Conservation (phyloP, 1,284 basidiomycete species). For the Irpex sp. region DNA sequence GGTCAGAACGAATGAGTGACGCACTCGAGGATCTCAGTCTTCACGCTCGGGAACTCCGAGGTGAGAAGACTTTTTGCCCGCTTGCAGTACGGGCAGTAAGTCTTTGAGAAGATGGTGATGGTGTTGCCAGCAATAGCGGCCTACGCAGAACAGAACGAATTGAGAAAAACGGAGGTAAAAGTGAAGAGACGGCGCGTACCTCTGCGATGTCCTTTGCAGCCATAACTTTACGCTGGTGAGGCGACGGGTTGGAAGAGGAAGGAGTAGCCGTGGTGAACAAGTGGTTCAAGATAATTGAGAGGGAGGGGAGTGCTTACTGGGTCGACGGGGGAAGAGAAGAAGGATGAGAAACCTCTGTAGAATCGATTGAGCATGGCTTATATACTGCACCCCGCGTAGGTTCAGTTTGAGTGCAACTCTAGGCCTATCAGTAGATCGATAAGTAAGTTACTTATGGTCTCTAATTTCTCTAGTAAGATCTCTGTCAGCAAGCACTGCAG, state of each 20-base stretch:
- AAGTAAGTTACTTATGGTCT: too few species aligned
- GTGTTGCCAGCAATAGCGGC: slow-evolving; percentile 51
- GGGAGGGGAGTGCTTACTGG: slow-evolving; percentile 23
- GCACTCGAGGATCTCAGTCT: slow-evolving; percentile 57
- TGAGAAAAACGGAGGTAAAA: background rate
- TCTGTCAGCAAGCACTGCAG: too few species aligned
- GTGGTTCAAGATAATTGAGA: slow-evolving; percentile 1
- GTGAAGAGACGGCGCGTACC: slow-evolving; percentile 24
- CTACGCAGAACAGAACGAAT: slow-evolving; percentile 30
- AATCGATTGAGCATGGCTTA: slow-evolving; percentile 19
- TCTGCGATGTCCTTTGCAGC: slow-evolving; percentile 39
- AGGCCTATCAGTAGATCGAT: too few species aligned
- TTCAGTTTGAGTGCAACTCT: too few species aligned
- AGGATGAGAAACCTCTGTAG: slow-evolving; percentile 23
- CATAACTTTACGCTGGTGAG: slow-evolving; percentile 36
- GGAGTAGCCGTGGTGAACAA: slow-evolving; percentile 21
- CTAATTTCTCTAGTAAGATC: too few species aligned
- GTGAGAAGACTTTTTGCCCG: slow-evolving; percentile 56
- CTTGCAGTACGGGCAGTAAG: slow-evolving; percentile 57
- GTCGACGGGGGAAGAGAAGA: slow-evolving; percentile 10
- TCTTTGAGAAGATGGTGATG: slow-evolving; percentile 71
- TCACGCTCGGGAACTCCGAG: slow-evolving; percentile 43
- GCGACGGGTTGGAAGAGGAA: slow-evolving; percentile 34
- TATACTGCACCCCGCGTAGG: background rate
- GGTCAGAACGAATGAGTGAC: slow-evolving; percentile 21